These are phyloP conservation scores for Bryoglossum gracile DNA, from an alignment of 495 filamentous ascomycete genomes.

Conservation along the genomic window DNA sequence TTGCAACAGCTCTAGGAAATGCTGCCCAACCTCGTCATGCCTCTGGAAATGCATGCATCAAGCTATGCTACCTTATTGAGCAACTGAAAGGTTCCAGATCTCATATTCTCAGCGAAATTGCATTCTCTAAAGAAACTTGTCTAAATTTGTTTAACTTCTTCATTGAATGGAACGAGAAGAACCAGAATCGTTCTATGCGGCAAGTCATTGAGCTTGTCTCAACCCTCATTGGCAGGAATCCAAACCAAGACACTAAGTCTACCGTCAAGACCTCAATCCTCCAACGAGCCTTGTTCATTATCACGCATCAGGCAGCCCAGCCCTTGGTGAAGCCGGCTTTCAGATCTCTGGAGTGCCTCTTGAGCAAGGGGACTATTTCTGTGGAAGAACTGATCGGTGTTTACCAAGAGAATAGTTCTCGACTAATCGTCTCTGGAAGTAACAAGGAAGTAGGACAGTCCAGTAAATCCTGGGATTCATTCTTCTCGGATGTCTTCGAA, in stretches of 20 bases:
- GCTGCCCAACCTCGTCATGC: conserved; percentile 39
- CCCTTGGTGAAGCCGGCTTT: conserved; percentile 55
- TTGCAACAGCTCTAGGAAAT: conserved; percentile 35
- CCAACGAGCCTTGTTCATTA: conserved; percentile 38
- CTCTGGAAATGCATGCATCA: conserved; percentile 40
- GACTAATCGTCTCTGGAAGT: background rate
- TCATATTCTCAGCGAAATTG: conserved; percentile 32
- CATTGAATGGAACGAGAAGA: conserved; percentile 64
- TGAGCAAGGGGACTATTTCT: conserved; percentile 44
- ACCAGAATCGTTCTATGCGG: conserved; percentile 67
- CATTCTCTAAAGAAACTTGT: conserved; percentile 47
- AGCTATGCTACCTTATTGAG: conserved; percentile 48
- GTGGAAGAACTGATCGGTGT: conserved; percentile 31
- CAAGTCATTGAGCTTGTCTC: conserved; percentile 58
- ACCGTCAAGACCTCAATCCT: conserved; percentile 34
- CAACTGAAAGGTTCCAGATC: conserved; percentile 41
- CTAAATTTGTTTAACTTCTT: conserved; percentile 59
- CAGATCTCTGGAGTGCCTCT: conserved; percentile 51
- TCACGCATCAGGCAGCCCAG: conserved; percentile 42
- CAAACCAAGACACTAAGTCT: conserved; percentile 29
- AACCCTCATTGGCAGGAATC: conserved; percentile 43
- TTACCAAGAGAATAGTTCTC: conserved; percentile 25
- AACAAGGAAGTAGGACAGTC: background rate
- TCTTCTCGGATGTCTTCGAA: conserved; percentile 44
- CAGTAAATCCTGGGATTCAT: conserved; percentile 30